Evolutionary conservation across 441 rosid species (phyloP), one percentile per base, ranked within the genome.

Genomic region (Croton setiger): DNA sequence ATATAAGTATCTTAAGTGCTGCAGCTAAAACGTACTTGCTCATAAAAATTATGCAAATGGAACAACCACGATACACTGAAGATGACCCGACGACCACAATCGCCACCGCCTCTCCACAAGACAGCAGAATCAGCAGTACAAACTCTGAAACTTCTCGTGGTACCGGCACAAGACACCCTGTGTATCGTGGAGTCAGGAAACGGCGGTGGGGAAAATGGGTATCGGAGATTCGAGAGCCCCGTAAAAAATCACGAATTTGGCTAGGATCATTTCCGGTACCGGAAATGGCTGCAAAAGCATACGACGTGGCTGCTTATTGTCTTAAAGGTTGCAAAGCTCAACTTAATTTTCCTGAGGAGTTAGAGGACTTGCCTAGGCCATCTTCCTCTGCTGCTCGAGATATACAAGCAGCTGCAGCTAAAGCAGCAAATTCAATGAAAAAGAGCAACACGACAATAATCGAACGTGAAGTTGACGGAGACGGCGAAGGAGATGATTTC

Each of bases 271-370:
- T 87, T 66, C 87, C 91, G 0, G 85, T 88, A 10, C 97, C 98
- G 4, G 98, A 93, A 78, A 93, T 93, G 98, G 97, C 98, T 0
- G 96, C 96, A 60, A 84, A 92, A 12, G 98, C 98, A n/a, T 92
- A 93, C 62, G 96, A 90, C 71, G 97, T 86, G 2, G 98, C 98
- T 4, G 93, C 98, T 7, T 65, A 87, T 23, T 87, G 88, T 71
- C 87, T 93, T 67, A 90, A 90, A 65, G 98, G 98, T 18, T 58
- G 76, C 58, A 81, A 88, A 0, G 97, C 98, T 3, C 87, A 86
- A 39, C 92, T 93, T 65, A 93, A 93, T 81, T 93, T 90, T 81
- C 98, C 97, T 0, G 89, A 93, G 60, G 89, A 88, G 9, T 83
- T 84, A 0, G 75, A 78, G 2, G 69, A 76, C 15, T 78, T 90